phyloP scores from a whole-genome alignment of 176 grass and related monocot genomes.

The Bothriochloa decipiens region DNA sequence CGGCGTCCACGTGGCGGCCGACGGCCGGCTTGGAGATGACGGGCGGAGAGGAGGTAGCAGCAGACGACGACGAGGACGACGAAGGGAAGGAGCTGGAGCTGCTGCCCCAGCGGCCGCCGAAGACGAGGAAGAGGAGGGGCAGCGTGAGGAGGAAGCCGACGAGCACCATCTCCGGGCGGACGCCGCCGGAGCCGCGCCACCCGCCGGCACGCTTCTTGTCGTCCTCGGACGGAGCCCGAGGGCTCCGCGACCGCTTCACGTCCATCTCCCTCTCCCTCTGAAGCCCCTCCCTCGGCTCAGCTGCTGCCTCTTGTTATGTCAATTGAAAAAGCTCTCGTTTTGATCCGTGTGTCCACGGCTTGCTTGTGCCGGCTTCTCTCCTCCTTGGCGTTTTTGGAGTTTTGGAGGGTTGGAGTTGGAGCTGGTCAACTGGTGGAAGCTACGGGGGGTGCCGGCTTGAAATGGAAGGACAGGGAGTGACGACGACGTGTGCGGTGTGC shows the following conservation, averaged over 20 bases:
- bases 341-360: constrained; percentile 27
- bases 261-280: constrained; percentile 37
- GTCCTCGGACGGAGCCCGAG: constrained; percentile 51
- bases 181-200: constrained; percentile 56
- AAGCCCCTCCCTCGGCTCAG: background rate
- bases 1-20: constrained; percentile 23
- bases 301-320: background rate
- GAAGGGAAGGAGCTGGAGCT: background rate
- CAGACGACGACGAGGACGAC: background rate
- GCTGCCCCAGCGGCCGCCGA: constrained; percentile 47
- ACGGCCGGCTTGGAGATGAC: background rate
- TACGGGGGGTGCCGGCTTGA: constrained; percentile 13
- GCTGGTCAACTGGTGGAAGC: constrained; percentile 46
- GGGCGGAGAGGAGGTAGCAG: background rate
- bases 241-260: constrained; percentile 73
- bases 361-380: constrained; percentile 48
- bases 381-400: background rate
- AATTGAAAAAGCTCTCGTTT: background rate
- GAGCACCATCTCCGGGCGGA: constrained; percentile 62
- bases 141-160: constrained; percentile 69
- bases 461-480: constrained; percentile 31
- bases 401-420: background rate
- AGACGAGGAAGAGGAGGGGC: constrained; percentile 51
- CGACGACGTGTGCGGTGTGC: constrained; percentile 44
- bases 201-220: constrained; percentile 45